Conservation (phyloP, 2,329 filamentous ascomycete genomes). For the Byssoonygena ceratinophila region DNA sequence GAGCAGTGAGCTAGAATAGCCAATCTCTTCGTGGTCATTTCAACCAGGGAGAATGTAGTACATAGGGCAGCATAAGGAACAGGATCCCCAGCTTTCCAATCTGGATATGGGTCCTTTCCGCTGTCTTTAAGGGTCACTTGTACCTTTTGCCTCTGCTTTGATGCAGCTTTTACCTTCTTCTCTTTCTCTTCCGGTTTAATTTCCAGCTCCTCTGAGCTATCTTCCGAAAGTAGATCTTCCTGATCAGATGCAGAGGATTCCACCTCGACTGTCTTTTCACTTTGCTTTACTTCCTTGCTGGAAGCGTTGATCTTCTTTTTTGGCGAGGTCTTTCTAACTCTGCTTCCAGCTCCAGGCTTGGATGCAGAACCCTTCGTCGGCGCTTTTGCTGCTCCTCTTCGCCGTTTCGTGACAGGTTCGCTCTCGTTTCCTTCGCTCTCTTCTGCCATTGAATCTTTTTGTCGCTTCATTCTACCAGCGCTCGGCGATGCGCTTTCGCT, state of each 20-base stretch:
- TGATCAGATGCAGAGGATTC: constrained; percentile 19
- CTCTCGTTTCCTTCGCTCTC: constrained; percentile 47
- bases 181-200: constrained; percentile 20
- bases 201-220: constrained; percentile 44
- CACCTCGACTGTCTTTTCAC: constrained; percentile 29
- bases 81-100: constrained; percentile 81
- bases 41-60: constrained; percentile 85
- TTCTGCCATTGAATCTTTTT: constrained; percentile 31
- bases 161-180: constrained; percentile 59
- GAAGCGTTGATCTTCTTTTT: constrained; percentile 17
- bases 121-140: constrained; percentile 62
- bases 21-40: constrained; percentile 85
- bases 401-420: constrained; percentile 50
- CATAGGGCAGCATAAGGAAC: constrained; percentile 93
- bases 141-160: constrained; percentile 68
- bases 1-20: constrained; percentile 83
- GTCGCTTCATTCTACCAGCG: constrained; percentile 28
- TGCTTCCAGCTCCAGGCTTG: background rate
- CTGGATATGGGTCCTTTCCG: constrained; percentile 74
- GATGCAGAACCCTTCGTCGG: constrained; percentile 1
- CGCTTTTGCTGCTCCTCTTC: constrained; percentile 26
- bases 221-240: constrained; percentile 35
- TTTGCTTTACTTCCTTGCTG: constrained; percentile 16
- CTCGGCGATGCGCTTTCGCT: constrained; percentile 14
- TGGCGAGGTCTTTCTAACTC: background rate